Evolutionary conservation across 768 basidiomycete species (phyloP).

Genomic region (Pleurotus eryngii): DNA sequence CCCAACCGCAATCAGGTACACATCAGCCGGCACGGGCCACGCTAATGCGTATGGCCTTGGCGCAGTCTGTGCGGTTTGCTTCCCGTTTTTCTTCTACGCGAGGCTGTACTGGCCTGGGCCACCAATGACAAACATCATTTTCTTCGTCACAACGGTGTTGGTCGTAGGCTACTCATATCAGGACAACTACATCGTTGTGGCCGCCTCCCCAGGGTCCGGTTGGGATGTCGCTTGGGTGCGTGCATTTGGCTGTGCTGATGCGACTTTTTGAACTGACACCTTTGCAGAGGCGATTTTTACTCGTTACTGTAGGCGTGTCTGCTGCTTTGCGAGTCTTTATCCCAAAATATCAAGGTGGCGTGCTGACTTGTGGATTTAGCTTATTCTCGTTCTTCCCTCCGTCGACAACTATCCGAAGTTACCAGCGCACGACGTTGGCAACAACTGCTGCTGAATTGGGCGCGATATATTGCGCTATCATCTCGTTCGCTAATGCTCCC

Average conservation of each 20-base stretch:
- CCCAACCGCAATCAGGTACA: conserved; percentile 48
- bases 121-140: conserved; percentile 68
- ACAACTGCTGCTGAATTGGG: conserved; percentile 69
- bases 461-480: conserved; percentile 67
- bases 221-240: conserved; percentile 70
- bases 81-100: conserved; percentile 71
- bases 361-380: conserved; percentile 25
- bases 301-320: conserved; percentile 68
- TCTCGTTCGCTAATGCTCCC: conserved; percentile 63
- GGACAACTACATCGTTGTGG: conserved; percentile 44
- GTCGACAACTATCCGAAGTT: conserved; percentile 69
- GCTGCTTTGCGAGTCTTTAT: conserved; percentile 63
- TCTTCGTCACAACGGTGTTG: conserved; percentile 63
- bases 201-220: conserved; percentile 56
- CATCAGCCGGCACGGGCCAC: conserved; percentile 55
- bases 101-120: conserved; percentile 72
- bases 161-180: conserved; percentile 75
- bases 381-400: conserved; percentile 72
- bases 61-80: conserved; percentile 62
- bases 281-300: conserved; percentile 57
- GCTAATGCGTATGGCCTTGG: conserved; percentile 73
- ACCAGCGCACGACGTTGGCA: conserved; percentile 68
- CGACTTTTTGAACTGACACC: not conserved
- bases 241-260: not conserved
- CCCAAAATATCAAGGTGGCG: not conserved